Percentiles rank a stretch among this genome's conserved stretches.
phyloP scores from a whole-genome alignment of 2,329 filamentous ascomycete genomes.

The Alternaria burnsii region DNA sequence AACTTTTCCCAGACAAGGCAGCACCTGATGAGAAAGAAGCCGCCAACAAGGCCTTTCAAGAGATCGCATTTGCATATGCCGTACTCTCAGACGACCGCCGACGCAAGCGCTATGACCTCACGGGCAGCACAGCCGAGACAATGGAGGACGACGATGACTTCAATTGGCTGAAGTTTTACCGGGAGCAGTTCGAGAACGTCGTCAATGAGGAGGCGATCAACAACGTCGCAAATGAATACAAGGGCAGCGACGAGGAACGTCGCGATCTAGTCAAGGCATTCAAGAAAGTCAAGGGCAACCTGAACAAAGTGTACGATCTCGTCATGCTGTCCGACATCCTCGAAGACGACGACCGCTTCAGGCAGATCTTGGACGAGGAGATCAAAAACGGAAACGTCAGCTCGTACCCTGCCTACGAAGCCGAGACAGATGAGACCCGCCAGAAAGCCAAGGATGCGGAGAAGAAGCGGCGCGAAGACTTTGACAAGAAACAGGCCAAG shows the following conservation, averaged over 20 bases:
- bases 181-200: constrained; percentile 79
- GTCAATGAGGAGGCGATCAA: constrained; percentile 78
- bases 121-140: constrained; percentile 86
- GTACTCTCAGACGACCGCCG: constrained; percentile 84
- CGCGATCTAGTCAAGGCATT: constrained; percentile 81
- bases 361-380: constrained; percentile 79
- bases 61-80: constrained; percentile 92
- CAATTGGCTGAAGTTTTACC: constrained; percentile 90
- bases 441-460: constrained; percentile 46
- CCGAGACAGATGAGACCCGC: constrained; percentile 62
- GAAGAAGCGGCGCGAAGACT: constrained; percentile 50
- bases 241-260: constrained; percentile 84
- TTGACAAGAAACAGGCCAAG: constrained; percentile 60
- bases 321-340: constrained; percentile 88
- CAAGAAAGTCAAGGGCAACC: constrained; percentile 73
- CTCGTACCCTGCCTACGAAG: constrained; percentile 72
- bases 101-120: constrained; percentile 86
- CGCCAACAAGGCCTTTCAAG: constrained; percentile 85
- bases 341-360: constrained; percentile 86
- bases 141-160: constrained; percentile 78
- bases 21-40: constrained; percentile 70
- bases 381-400: constrained; percentile 75
- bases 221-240: constrained; percentile 79
- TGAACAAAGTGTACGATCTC: constrained; percentile 78
- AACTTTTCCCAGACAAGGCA: constrained; percentile 73